These are phyloP conservation scores for Kalanchoe fedtschenkoi DNA, from an alignment of 164 flowering plant genomes.

Conservation along the genomic window DNA sequence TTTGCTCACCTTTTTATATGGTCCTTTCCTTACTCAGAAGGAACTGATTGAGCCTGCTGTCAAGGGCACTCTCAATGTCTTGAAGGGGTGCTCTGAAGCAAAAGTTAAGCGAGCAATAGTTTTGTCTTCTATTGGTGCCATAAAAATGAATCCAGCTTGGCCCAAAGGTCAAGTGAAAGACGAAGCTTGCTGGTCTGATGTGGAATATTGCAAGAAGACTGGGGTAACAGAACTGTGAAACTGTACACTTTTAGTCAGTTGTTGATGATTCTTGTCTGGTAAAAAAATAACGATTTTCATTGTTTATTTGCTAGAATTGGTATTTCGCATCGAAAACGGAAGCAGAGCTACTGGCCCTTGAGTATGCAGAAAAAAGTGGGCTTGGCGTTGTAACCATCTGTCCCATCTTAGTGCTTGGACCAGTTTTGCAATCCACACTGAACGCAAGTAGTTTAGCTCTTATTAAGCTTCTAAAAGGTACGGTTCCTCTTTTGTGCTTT, in stretches of 20 bases:
- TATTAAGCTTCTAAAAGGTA: conserved; percentile 31
- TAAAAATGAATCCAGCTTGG: conserved; percentile 29
- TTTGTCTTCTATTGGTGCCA: conserved; percentile 40
- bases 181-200: conserved; percentile 46
- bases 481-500: background rate
- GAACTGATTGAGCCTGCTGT: conserved; percentile 49
- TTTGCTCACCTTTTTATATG: background rate
- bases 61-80: conserved; percentile 41
- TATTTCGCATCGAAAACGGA: conserved; percentile 40
- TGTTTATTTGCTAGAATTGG: conserved; percentile 28
- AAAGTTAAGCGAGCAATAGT: conserved; percentile 35
- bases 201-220: conserved; percentile 24
- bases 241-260: background rate
- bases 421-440: conserved; percentile 35
- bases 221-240: conserved; percentile 14
- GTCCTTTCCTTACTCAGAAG: conserved; percentile 18
- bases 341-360: conserved; percentile 40
- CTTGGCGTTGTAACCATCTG: conserved; percentile 38
- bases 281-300: background rate
- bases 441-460: conserved; percentile 35
- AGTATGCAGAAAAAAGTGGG: conserved; percentile 27
- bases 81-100: conserved; percentile 29
- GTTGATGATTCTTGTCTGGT: background rate
- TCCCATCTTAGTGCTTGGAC: conserved; percentile 41
- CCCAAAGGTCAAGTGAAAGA: conserved; percentile 28